Percentiles rank a stretch among this genome's conserved stretches.
Conservation (phyloP, 495 filamentous ascomycete species). For the Daldinia vernicosa region DNA sequence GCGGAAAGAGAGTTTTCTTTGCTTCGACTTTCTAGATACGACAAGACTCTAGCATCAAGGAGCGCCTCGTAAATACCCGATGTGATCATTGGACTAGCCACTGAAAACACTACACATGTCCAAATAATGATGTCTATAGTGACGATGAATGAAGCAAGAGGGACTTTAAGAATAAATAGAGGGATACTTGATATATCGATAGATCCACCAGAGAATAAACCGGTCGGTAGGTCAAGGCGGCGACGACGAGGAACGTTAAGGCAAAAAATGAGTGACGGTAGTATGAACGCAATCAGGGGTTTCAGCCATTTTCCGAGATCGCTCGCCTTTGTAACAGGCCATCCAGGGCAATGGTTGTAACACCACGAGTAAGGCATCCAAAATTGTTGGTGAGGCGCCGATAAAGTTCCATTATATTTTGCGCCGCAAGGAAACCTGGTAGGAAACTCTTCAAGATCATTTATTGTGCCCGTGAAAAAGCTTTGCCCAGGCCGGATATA, state of each 20-base stretch:
- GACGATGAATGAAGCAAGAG: conserved; percentile 23
- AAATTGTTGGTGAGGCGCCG: conserved; percentile 40
- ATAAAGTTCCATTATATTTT: conserved; percentile 36
- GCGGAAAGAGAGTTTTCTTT: conserved; percentile 19
- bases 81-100: conserved; percentile 47
- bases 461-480: neutral
- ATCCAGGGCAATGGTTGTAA: conserved; percentile 23
- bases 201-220: neutral
- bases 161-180: neutral
- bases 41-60: conserved; percentile 41
- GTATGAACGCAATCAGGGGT: conserved; percentile 38
- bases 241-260: conserved; percentile 40
- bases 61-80: conserved; percentile 49
- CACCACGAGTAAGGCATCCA: conserved; percentile 38
- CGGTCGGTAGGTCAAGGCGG: neutral
- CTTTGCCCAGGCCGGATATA: conserved; percentile 18
- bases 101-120: conserved; percentile 44
- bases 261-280: conserved; percentile 43
- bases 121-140: conserved; percentile 45
- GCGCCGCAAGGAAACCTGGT: conserved; percentile 48
- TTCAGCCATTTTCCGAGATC: conserved; percentile 33
- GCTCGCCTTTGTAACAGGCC: conserved; percentile 14
- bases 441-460: conserved; percentile 1
- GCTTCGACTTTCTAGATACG: conserved; percentile 13
- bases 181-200: neutral